Conservation (phyloP, 116 monocot genomes). For the Zostera marina region DNA sequence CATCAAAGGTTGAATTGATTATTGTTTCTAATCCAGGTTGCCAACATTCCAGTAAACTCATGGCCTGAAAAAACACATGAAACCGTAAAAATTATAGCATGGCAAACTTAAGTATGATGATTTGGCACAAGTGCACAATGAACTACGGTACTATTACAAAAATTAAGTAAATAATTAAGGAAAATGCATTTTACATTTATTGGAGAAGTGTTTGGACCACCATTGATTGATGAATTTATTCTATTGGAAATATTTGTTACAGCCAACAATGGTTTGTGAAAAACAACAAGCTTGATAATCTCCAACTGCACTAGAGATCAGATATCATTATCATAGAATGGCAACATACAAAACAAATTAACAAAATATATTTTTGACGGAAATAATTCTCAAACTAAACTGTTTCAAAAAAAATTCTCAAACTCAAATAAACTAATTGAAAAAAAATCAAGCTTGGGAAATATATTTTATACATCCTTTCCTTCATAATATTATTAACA, state of each 20-base stretch:
- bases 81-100: background rate
- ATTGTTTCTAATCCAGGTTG: conserved; percentile 70
- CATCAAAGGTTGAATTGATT: conserved; percentile 61
- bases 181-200: conserved; percentile 16
- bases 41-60: conserved; percentile 62
- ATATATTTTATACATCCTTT: no score
- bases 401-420: background rate
- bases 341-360: background rate
- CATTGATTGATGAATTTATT: conserved; percentile 31
- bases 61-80: conserved; percentile 24
- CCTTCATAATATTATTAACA: no score
- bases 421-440: no score
- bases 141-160: no score
- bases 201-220: conserved; percentile 26
- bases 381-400: background rate
- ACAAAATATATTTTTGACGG: background rate
- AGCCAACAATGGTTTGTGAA: conserved; percentile 59
- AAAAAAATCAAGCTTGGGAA: no score
- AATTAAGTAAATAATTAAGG: background rate
- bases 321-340: conserved; percentile 1
- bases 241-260: conserved; percentile 42
- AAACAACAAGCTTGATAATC: conserved; percentile 53
- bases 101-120: background rate
- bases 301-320: conserved; percentile 59
- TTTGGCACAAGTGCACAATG: no score